These are phyloP conservation scores for Torrubiellomyces zombiae DNA, from an alignment of 2,329 filamentous ascomycete species.

Conservation along the genomic window DNA sequence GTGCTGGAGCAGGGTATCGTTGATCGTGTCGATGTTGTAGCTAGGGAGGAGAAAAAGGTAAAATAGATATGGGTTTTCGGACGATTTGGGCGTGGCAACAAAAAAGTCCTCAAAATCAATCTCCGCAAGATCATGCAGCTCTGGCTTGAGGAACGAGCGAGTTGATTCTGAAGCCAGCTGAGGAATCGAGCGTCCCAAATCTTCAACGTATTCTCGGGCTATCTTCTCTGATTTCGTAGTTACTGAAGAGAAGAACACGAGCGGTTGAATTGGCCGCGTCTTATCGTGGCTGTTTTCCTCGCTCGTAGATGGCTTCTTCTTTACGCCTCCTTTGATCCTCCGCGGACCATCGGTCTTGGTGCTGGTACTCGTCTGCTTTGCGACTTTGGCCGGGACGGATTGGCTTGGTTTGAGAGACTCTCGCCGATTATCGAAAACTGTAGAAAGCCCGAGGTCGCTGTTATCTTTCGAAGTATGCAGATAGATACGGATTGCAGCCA, in stretches of 20 bases:
- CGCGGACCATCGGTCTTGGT: conserved; percentile 25
- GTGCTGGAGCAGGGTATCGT: conserved; percentile 76
- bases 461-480: no score
- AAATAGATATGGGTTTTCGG: conserved; percentile 44
- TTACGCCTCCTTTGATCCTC: conserved; percentile 29
- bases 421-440: no score
- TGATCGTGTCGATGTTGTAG: conserved; percentile 88
- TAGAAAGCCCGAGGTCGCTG: no score
- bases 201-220: conserved; percentile 44
- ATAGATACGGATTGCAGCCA: conserved; percentile 24
- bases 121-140: conserved; percentile 63
- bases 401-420: no score
- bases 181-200: conserved; percentile 34
- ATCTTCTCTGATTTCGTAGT: conserved; percentile 68
- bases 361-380: no score
- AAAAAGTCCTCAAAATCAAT: conserved; percentile 92
- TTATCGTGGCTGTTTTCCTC: conserved; percentile 13
- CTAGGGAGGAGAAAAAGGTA: conserved; percentile 78
- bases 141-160: conserved; percentile 34
- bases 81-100: conserved; percentile 51
- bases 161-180: conserved; percentile 23
- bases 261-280: conserved; percentile 42
- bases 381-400: no score
- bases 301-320: conserved; percentile 13
- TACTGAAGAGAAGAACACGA: conserved; percentile 82